Conservation (phyloP, 2,329 filamentous ascomycete species). For the Pseudogymnoascus sp. region DNA sequence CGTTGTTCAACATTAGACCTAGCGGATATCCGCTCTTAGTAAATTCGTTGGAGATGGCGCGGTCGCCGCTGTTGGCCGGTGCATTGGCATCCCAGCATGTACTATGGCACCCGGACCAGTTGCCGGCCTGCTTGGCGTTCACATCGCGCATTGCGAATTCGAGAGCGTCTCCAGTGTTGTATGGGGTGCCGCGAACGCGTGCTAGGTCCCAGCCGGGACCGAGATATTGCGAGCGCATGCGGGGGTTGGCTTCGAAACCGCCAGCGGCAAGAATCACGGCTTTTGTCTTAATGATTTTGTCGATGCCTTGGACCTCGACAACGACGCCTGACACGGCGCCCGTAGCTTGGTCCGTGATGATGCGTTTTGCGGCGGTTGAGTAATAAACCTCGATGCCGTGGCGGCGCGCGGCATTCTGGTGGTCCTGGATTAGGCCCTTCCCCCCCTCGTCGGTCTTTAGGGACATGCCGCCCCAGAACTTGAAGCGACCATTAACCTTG, state of each 20-base stretch:
- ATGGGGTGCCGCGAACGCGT: constrained; percentile 52
- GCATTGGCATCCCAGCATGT: constrained; percentile 53
- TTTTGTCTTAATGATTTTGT: constrained; percentile 27
- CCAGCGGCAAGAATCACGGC: constrained; percentile 49
- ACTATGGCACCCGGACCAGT: constrained; percentile 55
- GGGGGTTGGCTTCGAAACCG: constrained; percentile 54
- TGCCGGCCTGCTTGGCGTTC: constrained; percentile 42
- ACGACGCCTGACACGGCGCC: constrained; percentile 29
- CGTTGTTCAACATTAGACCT: constrained; percentile 53
- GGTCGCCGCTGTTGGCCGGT: constrained; percentile 43
- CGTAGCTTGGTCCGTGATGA: constrained; percentile 27
- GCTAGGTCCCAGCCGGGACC: constrained; percentile 56
- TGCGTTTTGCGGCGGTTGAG: constrained; percentile 35
- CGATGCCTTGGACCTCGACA: constrained; percentile 20
- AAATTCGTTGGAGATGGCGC: constrained; percentile 53
- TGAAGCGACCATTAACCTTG: constrained; percentile 48
- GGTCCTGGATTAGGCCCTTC: constrained; percentile 46
- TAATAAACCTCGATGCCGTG: background rate
- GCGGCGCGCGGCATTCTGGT: constrained; percentile 29
- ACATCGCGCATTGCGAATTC: constrained; percentile 42
- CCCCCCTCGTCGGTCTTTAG: constrained; percentile 51
- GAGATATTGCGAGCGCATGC: constrained; percentile 43
- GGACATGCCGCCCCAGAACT: constrained; percentile 60
- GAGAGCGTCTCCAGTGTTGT: constrained; percentile 53
- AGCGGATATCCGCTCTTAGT: constrained; percentile 63